These are phyloP conservation scores for Pichia heedii DNA, from an alignment of 805 yeast genomes.

Conservation along the genomic window DNA sequence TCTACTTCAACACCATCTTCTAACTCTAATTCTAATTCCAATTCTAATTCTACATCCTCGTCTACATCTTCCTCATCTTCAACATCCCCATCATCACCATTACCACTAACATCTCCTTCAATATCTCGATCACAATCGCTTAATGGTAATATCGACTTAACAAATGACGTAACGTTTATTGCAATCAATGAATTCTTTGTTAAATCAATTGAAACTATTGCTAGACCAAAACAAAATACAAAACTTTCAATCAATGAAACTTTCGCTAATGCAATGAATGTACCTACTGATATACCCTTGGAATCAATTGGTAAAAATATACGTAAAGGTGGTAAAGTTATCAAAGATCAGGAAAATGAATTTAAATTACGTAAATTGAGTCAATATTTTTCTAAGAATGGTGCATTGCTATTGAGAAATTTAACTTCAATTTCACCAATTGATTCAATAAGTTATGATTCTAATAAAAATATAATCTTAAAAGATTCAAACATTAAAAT, in stretches of 20 bases:
- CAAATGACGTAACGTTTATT: conserved; percentile 27
- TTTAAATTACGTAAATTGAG: conserved; percentile 17
- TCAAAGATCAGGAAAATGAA: conserved; percentile 16
- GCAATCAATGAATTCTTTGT: conserved; percentile 51
- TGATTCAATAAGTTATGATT: conserved; percentile 27
- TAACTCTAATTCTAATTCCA: too few species aligned
- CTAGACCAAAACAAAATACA: conserved; percentile 30
- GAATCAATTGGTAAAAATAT: conserved; percentile 13
- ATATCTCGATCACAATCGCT: not conserved
- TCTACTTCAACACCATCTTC: not conserved
- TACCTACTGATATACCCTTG: conserved; percentile 17
- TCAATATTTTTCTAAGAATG: conserved; percentile 20
- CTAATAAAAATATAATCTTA: conserved; percentile 29
- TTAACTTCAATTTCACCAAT: conserved; percentile 23
- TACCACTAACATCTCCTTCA: not conserved
- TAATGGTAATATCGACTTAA: not conserved
- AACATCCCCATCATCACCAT: too few species aligned
- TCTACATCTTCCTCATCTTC: not conserved
- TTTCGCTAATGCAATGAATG: conserved; percentile 14
- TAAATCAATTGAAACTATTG: conserved; percentile 37
- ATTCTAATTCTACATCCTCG: not conserved
- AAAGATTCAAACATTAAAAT: conserved; percentile 30
- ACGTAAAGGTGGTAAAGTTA: conserved; percentile 12
- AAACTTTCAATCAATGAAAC: conserved; percentile 15
- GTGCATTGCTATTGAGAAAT: conserved; percentile 20